phyloP scores from a whole-genome alignment of 148 eudicot genomes.

The Drosera capensis region DNA sequence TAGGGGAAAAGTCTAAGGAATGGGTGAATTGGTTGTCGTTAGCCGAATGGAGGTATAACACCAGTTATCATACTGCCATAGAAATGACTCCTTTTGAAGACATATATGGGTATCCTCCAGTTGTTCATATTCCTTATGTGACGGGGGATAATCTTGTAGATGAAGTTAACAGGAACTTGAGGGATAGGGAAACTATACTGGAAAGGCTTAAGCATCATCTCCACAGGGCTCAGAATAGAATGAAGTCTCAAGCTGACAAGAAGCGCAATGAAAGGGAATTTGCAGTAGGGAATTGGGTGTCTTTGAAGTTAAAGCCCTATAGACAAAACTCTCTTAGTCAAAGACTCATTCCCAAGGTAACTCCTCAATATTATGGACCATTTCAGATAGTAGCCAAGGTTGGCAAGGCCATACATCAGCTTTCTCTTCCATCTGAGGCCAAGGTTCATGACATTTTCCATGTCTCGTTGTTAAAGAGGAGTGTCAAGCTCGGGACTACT shows the following conservation, averaged over 20 bases:
- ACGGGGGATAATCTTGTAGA: background rate
- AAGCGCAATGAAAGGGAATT: background rate
- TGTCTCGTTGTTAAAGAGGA: no score
- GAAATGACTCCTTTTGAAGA: background rate
- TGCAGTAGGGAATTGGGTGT: background rate
- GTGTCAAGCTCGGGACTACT: no score
- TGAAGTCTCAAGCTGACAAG: background rate
- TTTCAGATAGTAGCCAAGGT: background rate
- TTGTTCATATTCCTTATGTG: background rate
- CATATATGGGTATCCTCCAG: background rate
- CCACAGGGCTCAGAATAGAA: background rate
- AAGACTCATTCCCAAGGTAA: background rate
- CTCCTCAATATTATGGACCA: background rate
- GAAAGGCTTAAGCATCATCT: background rate
- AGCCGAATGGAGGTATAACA: constrained; percentile 18
- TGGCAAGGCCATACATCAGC: no score
- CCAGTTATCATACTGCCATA: background rate
- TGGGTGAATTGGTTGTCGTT: constrained; percentile 8
- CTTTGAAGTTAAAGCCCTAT: background rate
- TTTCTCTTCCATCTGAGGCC: no score
- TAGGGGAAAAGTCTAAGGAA: background rate
- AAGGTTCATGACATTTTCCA: no score
- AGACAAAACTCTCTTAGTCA: background rate
- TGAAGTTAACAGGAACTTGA: background rate
- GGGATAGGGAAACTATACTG: background rate